A percentile compares a stretch with the other conserved stretches of the same genome.
These are phyloP conservation scores for Dictyostelium firmibasis DNA, from an alignment of 78 protist genomes.

Conservation along the genomic window DNA sequence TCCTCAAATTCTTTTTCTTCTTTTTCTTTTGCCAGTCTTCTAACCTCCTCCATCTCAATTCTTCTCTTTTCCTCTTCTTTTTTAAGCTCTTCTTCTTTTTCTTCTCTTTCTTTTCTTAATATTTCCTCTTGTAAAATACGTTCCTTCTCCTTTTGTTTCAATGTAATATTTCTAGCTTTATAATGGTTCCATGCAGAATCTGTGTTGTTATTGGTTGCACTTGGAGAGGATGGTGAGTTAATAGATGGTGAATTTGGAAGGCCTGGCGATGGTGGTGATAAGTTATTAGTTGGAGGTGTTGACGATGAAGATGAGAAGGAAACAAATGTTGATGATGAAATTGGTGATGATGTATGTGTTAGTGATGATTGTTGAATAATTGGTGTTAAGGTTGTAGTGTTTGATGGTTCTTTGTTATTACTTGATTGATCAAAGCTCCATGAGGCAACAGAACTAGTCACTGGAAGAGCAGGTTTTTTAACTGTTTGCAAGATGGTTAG, in stretches of 20 bases:
- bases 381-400: not conserved
- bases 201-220: not conserved
- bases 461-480: conserved; percentile 12
- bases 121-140: conserved; percentile 32
- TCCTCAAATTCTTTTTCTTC: conserved; percentile 61
- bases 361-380: not conserved
- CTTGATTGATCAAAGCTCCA: conserved; percentile 14
- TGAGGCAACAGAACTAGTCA: not conserved
- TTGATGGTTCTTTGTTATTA: not conserved
- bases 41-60: not conserved
- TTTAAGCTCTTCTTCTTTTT: conserved; percentile 47
- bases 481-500: conserved; percentile 13
- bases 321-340: conserved; percentile 16
- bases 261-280: conserved; percentile 26
- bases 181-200: conserved; percentile 40
- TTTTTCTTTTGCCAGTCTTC: conserved; percentile 18
- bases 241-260: conserved; percentile 11
- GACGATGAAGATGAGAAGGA: conserved; percentile 15
- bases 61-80: conserved; percentile 57
- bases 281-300: not conserved
- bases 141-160: conserved; percentile 61
- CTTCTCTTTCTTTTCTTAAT: conserved; percentile 47
- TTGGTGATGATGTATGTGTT: conserved; percentile 34
- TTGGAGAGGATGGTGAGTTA: conserved; percentile 9
- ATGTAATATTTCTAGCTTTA: conserved; percentile 43